Evolutionary conservation across 164 flowering plant genomes (phyloP).

Genomic region (Nymphaea thermarum): DNA sequence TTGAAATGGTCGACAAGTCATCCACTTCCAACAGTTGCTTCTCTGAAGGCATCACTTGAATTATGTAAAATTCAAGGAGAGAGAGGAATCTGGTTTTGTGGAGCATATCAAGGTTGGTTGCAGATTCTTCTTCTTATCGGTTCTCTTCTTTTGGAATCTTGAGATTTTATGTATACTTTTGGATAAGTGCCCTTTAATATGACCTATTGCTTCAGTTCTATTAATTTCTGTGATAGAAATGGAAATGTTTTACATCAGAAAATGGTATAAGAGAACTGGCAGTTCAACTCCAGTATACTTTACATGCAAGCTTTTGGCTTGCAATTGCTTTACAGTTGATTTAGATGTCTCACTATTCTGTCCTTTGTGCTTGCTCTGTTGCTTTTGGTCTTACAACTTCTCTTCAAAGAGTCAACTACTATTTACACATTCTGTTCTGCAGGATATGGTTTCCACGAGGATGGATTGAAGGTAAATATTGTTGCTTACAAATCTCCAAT

Average conservation of each 20-base stretch:
- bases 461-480: conserved; percentile 65
- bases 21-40: conserved; percentile 87
- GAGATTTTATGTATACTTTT: no score
- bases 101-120: conserved; percentile 82
- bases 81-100: conserved; percentile 89
- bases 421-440: conserved; percentile 2
- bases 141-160: no score
- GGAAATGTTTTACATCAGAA: no score
- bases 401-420: no score
- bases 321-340: no score
- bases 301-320: no score
- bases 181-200: neutral
- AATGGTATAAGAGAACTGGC: no score
- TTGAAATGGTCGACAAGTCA: conserved; percentile 82
- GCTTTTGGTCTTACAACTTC: no score
- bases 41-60: conserved; percentile 65
- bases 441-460: conserved; percentile 96
- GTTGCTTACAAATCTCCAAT: neutral
- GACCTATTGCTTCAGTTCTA: neutral
- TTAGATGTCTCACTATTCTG: no score
- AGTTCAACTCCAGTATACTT: no score
- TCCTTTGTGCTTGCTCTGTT: no score
- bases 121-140: conserved; percentile 2
- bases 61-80: conserved; percentile 68
- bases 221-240: neutral